Conservation (phyloP, 257 asterid species). For the Ocimum tenuiflorum region DNA sequence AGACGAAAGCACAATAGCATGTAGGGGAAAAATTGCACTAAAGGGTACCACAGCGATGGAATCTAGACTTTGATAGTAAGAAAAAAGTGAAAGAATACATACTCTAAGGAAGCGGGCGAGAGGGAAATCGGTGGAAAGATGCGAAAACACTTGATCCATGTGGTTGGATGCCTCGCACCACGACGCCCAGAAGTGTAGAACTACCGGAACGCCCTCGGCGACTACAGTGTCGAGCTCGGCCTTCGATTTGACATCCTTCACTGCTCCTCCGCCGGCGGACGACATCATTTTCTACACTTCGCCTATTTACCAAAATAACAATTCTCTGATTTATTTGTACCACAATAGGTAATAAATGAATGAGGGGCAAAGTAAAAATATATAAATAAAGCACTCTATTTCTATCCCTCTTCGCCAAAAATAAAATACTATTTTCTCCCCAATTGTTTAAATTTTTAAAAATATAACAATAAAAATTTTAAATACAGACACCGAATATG, state of each 20-base stretch:
- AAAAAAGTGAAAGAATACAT: neutral
- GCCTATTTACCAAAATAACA: too few relatives aligned
- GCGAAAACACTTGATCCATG: conserved; percentile 97
- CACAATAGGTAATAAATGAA: too few relatives aligned
- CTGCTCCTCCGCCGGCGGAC: conserved; percentile 53
- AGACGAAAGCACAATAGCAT: neutral
- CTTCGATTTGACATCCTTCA: conserved; percentile 80
- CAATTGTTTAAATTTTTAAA: too few relatives aligned
- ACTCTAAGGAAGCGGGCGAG: conserved; percentile 86
- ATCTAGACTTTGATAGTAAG: neutral
- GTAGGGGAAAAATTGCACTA: neutral
- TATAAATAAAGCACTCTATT: too few relatives aligned
- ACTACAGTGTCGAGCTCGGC: conserved; percentile 52
- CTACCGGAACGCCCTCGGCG: conserved; percentile 39
- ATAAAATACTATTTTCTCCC: too few relatives aligned
- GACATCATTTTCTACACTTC: conserved; percentile 33
- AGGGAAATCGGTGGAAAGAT: conserved; percentile 87
- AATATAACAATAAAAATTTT: too few relatives aligned
- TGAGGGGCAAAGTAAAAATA: too few relatives aligned
- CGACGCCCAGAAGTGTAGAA: conserved; percentile 92
- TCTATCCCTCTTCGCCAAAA: too few relatives aligned
- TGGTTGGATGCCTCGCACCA: conserved; percentile 99
- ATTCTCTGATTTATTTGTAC: too few relatives aligned
- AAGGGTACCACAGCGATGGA: neutral
- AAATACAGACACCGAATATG: too few relatives aligned